Conservation (phyloP, 108 stramenopile species). For the Nitzschia sp. region DNA sequence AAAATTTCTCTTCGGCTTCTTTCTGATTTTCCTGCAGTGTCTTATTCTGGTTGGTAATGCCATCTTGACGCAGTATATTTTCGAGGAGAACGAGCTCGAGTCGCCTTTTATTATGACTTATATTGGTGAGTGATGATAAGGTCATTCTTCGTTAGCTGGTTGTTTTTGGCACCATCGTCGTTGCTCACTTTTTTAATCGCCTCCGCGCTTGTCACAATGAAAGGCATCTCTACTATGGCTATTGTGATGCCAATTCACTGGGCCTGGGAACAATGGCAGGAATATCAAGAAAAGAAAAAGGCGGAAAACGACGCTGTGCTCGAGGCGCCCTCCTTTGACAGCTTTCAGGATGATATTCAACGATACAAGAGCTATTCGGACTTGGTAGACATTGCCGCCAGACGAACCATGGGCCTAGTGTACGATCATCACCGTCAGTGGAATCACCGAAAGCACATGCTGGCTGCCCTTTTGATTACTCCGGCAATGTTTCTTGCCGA, state of each 20-base stretch:
- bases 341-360: constrained; percentile 10
- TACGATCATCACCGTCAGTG: constrained; percentile 13
- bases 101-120: constrained; percentile 44
- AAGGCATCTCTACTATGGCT: constrained; percentile 22
- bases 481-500: constrained; percentile 37
- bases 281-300: background rate
- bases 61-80: constrained; percentile 32
- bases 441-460: constrained; percentile 34
- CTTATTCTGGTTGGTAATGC: constrained; percentile 16
- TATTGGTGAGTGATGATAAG: too few species aligned
- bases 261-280: background rate
- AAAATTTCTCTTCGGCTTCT: constrained; percentile 16
- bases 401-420: background rate
- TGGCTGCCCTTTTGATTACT: constrained; percentile 29
- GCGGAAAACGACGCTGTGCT: background rate
- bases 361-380: background rate
- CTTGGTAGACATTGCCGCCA: constrained; percentile 4
- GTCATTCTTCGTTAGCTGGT: too few species aligned
- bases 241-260: constrained; percentile 14
- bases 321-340: constrained; percentile 19
- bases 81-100: constrained; percentile 3
- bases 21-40: constrained; percentile 26
- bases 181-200: too few species aligned
- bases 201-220: too few species aligned
- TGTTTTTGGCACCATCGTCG: too few species aligned